Base-by-base conservation (phyloP, 306 rosid species). In the Prinsepia uniflora region DNA sequence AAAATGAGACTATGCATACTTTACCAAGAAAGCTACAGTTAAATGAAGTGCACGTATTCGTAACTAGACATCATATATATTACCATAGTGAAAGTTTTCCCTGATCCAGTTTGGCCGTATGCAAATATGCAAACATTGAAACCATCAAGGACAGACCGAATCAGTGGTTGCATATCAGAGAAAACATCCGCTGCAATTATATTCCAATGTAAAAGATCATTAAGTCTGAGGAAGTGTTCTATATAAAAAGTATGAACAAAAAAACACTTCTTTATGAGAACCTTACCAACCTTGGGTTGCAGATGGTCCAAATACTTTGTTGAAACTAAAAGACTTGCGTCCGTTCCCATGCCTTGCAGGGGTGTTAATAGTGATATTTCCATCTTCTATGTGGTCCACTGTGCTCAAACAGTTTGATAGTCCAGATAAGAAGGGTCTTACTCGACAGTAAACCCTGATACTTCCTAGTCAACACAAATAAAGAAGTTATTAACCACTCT, bases 381-480 rank as follows among this genome's bases (percentile, higher is more conserved):
- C 98, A 49, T 93, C 96, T 85, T 88, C 96, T 81, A 88, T 86
- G 66, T 75, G 82, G 70, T 87, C 92, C 80, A 93, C 94, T 10
- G 84, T 62, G 82, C 97, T 93, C 63, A 59, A 49, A 79, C 75
- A 74, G 68, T 78, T 88, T 81, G 84, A 73, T 73, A 81, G 86
- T 62, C 77, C 81, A 53, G 96, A 42, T 78, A 93, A 81, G 79
- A 90, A 93, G 56, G 98, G 98, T 75, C 98, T 90, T 72, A 93
- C 96, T 73, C 98, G 89, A 80, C 98, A 93, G 72, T 93, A 93
- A 76, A 93, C 98, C 73, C 98, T 87, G 66, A 93, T 93, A 80
- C 97, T 93, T 78, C 98, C 98, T 93, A 83, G 46, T 79, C 66
- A 77, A 80, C 61, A 74, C 52, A 81, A 73, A 72, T 39, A 18